Evolutionary conservation across 768 basidiomycete genomes (phyloP).

Genomic region (Auriscalpium vulgare): DNA sequence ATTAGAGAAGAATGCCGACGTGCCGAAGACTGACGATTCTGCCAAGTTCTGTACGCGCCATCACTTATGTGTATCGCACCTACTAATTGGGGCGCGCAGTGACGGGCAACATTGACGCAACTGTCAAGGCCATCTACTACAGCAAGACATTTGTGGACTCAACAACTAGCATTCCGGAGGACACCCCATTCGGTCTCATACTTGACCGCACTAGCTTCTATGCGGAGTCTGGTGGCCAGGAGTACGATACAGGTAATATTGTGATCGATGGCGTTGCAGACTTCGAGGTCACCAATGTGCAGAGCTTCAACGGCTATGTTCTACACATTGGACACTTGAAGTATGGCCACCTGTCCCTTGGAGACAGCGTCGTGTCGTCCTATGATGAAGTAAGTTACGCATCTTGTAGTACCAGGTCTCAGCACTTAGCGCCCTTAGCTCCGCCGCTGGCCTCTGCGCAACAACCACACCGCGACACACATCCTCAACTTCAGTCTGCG

Average conservation of each 20-base stretch:
- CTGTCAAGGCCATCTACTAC: slow-evolving; percentile 79
- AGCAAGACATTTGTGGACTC: slow-evolving; percentile 66
- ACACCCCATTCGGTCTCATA: slow-evolving; percentile 70
- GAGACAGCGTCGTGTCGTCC: slow-evolving; percentile 76
- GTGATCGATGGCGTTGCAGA: slow-evolving; percentile 87
- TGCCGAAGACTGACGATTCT: slow-evolving; percentile 91
- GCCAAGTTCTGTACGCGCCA: slow-evolving; percentile 74
- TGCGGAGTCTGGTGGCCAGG: slow-evolving; percentile 95
- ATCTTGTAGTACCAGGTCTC: background rate
- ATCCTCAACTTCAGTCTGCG: slow-evolving; percentile 93
- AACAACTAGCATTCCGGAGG: slow-evolving; percentile 58
- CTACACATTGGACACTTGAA: slow-evolving; percentile 87
- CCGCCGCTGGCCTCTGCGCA: slow-evolving; percentile 91
- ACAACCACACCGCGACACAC: slow-evolving; percentile 98
- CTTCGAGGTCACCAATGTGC: slow-evolving; percentile 91
- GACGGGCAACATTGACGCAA: slow-evolving; percentile 68
- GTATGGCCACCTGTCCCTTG: slow-evolving; percentile 76
- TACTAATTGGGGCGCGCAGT: slow-evolving; percentile 33
- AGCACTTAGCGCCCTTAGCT: slow-evolving; percentile 35
- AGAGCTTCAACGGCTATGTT: slow-evolving; percentile 92
- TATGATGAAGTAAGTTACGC: slow-evolving; percentile 75
- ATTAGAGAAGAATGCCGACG: slow-evolving; percentile 65
- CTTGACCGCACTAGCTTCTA: slow-evolving; percentile 95
- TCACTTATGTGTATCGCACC: background rate
- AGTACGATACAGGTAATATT: slow-evolving; percentile 93